These are phyloP conservation scores for Candolleomyces aberdarensis DNA, from an alignment of 768 basidiomycete genomes.

Conservation along the genomic window DNA sequence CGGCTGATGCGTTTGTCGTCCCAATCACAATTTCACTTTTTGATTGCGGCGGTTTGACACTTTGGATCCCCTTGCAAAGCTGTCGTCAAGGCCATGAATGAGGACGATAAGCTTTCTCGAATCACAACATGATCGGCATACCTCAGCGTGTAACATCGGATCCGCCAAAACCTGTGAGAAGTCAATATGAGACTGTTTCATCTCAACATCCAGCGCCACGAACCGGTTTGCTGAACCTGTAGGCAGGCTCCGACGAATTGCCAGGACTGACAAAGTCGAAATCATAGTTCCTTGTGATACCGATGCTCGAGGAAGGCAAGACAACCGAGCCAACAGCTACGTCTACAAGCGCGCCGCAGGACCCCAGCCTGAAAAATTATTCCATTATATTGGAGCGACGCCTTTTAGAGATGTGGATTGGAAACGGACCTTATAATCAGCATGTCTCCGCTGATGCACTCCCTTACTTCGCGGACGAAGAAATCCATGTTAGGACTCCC, in stretches of 20 bases:
- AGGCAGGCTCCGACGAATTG: constrained; percentile 44
- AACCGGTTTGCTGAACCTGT: constrained; percentile 67
- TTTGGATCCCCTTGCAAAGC: constrained; percentile 45
- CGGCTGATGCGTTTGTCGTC: constrained; percentile 74
- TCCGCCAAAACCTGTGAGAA: constrained; percentile 57
- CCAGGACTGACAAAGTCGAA: constrained; percentile 61
- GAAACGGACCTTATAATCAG: constrained; percentile 41
- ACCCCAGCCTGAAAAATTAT: constrained; percentile 57
- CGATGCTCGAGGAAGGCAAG: constrained; percentile 64
- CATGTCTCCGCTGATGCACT: constrained; percentile 65
- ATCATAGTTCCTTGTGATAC: constrained; percentile 72
- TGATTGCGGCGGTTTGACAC: constrained; percentile 39
- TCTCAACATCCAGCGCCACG: constrained; percentile 9
- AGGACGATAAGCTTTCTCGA: neutral
- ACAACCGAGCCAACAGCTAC: constrained; percentile 76
- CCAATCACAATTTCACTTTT: constrained; percentile 37
- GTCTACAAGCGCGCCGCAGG: constrained; percentile 70
- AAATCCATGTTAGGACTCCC: constrained; percentile 82
- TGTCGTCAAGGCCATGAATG: constrained; percentile 21
- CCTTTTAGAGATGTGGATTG: neutral
- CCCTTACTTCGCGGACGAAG: constrained; percentile 77
- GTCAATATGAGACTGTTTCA: constrained; percentile 1
- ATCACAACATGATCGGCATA: constrained; percentile 24
- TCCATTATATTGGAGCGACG: neutral
- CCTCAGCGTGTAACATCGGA: constrained; percentile 44